A percentile compares a stretch with the other conserved stretches of the same genome.
phyloP scores from a whole-genome alignment of 169 alveolate species.

The Plasmodium relictum region DNA sequence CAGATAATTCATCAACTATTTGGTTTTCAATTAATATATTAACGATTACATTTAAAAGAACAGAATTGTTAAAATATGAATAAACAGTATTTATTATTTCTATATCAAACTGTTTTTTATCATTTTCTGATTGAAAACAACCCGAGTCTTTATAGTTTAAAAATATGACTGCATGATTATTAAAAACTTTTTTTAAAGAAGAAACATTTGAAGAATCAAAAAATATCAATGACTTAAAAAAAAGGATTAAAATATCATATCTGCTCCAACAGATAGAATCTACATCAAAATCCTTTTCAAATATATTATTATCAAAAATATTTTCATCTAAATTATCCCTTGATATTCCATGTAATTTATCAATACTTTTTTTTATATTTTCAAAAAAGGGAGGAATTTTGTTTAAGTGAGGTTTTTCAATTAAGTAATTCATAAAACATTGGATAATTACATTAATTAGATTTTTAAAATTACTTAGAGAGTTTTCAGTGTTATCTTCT shows the following conservation, averaged over 20 bases:
- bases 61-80: slow-evolving; percentile 52
- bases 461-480: slow-evolving; percentile 28
- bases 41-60: slow-evolving; percentile 44
- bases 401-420: slow-evolving; percentile 17
- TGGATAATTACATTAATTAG: slow-evolving; percentile 44
- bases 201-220: slow-evolving; percentile 75
- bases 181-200: slow-evolving; percentile 43
- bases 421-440: slow-evolving; percentile 32
- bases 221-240: slow-evolving; percentile 61
- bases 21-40: slow-evolving; percentile 43
- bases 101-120: slow-evolving; percentile 22
- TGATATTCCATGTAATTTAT: slow-evolving; percentile 9
- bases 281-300: slow-evolving; percentile 37
- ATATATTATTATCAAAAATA: slow-evolving; percentile 30
- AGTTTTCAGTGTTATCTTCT: slow-evolving; percentile 4
- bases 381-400: slow-evolving; percentile 60
- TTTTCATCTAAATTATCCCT: slow-evolving; percentile 37
- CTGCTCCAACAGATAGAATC: slow-evolving; percentile 45
- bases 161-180: slow-evolving; percentile 58
- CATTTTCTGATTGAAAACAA: slow-evolving; percentile 35
- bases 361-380: slow-evolving; percentile 32
- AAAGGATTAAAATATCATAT: slow-evolving; percentile 48
- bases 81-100: slow-evolving; percentile 54
- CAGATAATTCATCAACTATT: slow-evolving; percentile 58
- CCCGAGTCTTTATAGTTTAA: slow-evolving; percentile 53